These are phyloP conservation scores for Coemansia erecta DNA, from an alignment of 192 early-diverging fungal species.

Conservation along the genomic window DNA sequence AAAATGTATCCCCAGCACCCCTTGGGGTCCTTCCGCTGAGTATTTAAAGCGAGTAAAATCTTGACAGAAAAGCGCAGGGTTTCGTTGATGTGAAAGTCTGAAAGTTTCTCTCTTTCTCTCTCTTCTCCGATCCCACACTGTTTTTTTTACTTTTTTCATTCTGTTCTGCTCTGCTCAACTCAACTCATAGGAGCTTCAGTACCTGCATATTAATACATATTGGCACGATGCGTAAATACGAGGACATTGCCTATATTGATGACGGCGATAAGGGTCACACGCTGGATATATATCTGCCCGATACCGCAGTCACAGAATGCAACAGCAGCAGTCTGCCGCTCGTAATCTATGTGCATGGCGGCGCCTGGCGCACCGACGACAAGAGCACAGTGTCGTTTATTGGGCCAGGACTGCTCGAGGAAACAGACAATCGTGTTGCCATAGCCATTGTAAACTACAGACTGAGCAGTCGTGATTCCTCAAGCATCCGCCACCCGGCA, in stretches of 20 bases:
- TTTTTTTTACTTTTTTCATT: too few relatives aligned
- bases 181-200: too few relatives aligned
- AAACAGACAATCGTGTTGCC: conserved; percentile 32
- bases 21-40: too few relatives aligned
- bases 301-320: background rate
- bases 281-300: conserved; percentile 64
- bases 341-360: conserved; percentile 78
- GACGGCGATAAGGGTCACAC: conserved; percentile 42
- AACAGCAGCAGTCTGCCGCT: conserved; percentile 40
- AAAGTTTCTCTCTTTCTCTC: too few relatives aligned
- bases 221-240: conserved; percentile 11
- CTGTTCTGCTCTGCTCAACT: too few relatives aligned
- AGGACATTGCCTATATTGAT: conserved; percentile 28
- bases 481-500: conserved; percentile 59
- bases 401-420: conserved; percentile 49
- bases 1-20: too few relatives aligned
- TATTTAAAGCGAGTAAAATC: too few relatives aligned
- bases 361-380: conserved; percentile 82
- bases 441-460: conserved; percentile 78
- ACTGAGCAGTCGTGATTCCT: conserved; percentile 34
- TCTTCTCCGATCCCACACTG: too few relatives aligned
- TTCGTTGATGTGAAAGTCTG: too few relatives aligned
- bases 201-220: background rate
- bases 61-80: too few relatives aligned
- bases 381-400: conserved; percentile 60